Conservation (phyloP, 768 basidiomycete genomes). For the Hydnomerulius pinastri region DNA sequence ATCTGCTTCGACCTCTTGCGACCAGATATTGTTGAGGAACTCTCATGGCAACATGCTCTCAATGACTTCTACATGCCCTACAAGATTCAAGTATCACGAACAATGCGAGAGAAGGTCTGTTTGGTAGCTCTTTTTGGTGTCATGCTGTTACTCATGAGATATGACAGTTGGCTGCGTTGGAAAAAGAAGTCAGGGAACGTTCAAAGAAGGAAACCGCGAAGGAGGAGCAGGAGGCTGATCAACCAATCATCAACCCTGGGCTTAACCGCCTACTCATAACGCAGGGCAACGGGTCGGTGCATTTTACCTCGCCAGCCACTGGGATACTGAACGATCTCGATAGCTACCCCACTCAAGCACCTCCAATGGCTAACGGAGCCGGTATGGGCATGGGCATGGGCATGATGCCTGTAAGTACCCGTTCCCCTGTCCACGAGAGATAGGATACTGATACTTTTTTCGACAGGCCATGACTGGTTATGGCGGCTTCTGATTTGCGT, state of each 20-base stretch:
- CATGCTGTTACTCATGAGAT: constrained; percentile 11
- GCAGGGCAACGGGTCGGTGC: constrained; percentile 62
- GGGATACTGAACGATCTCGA: constrained; percentile 8
- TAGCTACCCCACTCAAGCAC: constrained; percentile 66
- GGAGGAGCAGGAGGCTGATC: constrained; percentile 85
- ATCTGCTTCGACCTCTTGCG: constrained; percentile 96
- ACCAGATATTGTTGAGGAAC: constrained; percentile 88
- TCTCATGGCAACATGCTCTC: constrained; percentile 94
- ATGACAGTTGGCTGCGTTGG: constrained; percentile 66
- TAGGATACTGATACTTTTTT: constrained; percentile 8
- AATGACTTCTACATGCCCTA: constrained; percentile 99
- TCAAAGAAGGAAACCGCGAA: constrained; percentile 86
- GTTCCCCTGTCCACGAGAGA: neutral
- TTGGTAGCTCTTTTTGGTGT: neutral
- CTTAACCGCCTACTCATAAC: constrained; percentile 66
- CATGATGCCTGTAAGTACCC: constrained; percentile 61
- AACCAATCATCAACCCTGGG: constrained; percentile 87
- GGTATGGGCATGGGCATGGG: constrained; percentile 38
- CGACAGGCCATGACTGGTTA: constrained; percentile 69
- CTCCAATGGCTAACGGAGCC: constrained; percentile 58
- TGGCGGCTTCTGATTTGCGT: constrained; percentile 38
- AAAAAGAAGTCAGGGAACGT: constrained; percentile 88
- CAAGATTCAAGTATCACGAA: constrained; percentile 83
- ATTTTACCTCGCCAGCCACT: neutral
- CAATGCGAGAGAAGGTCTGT: constrained; percentile 71